A percentile compares a stretch with the other conserved stretches of the same genome.
Evolutionary conservation across 495 filamentous ascomycete species (phyloP).

Genomic region (Polyplosphaeria fusca): DNA sequence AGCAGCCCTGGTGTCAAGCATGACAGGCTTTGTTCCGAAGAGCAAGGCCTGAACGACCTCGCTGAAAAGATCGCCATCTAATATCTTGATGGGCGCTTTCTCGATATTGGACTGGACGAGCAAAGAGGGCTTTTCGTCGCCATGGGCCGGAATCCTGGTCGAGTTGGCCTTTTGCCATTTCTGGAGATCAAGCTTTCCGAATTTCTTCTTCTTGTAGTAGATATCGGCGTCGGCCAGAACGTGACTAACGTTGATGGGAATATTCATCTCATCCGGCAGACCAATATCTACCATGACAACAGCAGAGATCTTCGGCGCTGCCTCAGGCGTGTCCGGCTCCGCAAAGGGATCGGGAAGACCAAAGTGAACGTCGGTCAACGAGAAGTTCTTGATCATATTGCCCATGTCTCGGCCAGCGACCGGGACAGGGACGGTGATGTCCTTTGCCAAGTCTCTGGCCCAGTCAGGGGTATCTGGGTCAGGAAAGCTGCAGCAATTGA

Average conservation of each 20-base stretch:
- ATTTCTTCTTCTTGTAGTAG: slow-evolving; percentile 66
- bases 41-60: slow-evolving; percentile 71
- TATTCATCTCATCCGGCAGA: slow-evolving; percentile 80
- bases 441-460: slow-evolving; percentile 74
- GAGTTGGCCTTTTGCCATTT: slow-evolving; percentile 86
- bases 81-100: slow-evolving; percentile 76
- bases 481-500: slow-evolving; percentile 71
- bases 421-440: slow-evolving; percentile 77
- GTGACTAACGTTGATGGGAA: slow-evolving; percentile 68
- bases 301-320: slow-evolving; percentile 75
- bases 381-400: slow-evolving; percentile 79
- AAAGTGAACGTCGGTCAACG: slow-evolving; percentile 78
- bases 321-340: slow-evolving; percentile 67
- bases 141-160: slow-evolving; percentile 56
- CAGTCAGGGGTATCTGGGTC: slow-evolving; percentile 66
- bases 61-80: slow-evolving; percentile 68
- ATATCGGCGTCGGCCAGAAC: slow-evolving; percentile 76
- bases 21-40: slow-evolving; percentile 62
- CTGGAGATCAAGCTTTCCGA: slow-evolving; percentile 71
- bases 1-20: slow-evolving; percentile 69
- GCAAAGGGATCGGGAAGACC: slow-evolving; percentile 73
- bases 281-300: slow-evolving; percentile 70
- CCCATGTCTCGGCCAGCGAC: slow-evolving; percentile 79
- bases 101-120: slow-evolving; percentile 70
- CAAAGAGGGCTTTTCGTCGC: slow-evolving; percentile 55